These are phyloP conservation scores for Thelephora aurantiotincta DNA, from an alignment of 768 basidiomycete genomes.

Conservation along the genomic window DNA sequence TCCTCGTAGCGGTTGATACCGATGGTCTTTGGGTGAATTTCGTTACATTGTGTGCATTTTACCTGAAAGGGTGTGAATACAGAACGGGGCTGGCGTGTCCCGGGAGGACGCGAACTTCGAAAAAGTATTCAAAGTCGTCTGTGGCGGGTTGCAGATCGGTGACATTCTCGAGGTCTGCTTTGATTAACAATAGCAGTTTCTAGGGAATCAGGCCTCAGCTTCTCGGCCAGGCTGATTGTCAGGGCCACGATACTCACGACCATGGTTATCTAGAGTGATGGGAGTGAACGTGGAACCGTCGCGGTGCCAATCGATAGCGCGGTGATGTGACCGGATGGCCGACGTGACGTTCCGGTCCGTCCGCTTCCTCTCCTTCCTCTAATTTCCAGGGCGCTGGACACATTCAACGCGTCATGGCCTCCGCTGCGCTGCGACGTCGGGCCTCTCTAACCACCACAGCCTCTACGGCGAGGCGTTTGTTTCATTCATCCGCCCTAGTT, in stretches of 20 bases:
- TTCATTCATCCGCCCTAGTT: conserved; percentile 13
- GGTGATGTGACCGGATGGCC: not conserved
- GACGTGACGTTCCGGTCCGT: not conserved
- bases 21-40: conserved; percentile 59
- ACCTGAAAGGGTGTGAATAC: conserved; percentile 29
- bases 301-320: not conserved
- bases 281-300: conserved; percentile 7
- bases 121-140: conserved; percentile 68
- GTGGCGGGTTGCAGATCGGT: conserved; percentile 52
- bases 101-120: conserved; percentile 34
- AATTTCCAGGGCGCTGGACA: not conserved
- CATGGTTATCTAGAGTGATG: conserved; percentile 19
- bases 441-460: conserved; percentile 3
- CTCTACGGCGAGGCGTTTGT: conserved; percentile 6
- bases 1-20: conserved; percentile 67
- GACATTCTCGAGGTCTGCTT: conserved; percentile 72
- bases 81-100: conserved; percentile 1
- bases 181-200: conserved; percentile 53
- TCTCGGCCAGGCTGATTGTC: not conserved
- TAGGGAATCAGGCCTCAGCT: conserved; percentile 13
- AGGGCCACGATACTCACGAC: conserved; percentile 28
- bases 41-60: conserved; percentile 68
- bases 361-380: not conserved
- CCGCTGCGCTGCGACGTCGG: conserved; percentile 5
- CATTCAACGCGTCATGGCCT: too few relatives aligned